Conservation (phyloP, 805 yeast genomes). For the Ogataea glucozyma region DNA sequence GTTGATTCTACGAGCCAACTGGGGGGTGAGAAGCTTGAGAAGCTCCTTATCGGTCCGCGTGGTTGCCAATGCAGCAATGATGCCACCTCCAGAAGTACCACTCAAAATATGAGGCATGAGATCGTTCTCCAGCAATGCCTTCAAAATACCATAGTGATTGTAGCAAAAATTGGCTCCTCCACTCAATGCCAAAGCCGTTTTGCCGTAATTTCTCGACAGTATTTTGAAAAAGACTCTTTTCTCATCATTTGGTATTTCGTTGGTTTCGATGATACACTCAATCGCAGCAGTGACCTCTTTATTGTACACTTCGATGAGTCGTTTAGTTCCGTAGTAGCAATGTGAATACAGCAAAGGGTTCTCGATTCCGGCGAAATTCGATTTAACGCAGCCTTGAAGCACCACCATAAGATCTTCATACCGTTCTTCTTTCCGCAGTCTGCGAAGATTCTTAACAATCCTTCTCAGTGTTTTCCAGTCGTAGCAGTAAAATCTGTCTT, state of each 20-base stretch:
- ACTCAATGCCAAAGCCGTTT: conserved; percentile 67
- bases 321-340: conserved; percentile 73
- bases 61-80: conserved; percentile 71
- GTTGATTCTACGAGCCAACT: conserved; percentile 60
- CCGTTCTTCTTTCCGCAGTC: conserved; percentile 33
- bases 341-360: conserved; percentile 71
- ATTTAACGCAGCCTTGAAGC: conserved; percentile 65
- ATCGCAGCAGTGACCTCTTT: conserved; percentile 51
- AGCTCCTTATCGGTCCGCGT: conserved; percentile 72
- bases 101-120: conserved; percentile 66
- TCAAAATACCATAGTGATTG: conserved; percentile 74
- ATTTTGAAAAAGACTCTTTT: conserved; percentile 57
- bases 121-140: conserved; percentile 68
- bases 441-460: conserved; percentile 44
- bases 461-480: conserved; percentile 61
- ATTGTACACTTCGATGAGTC: conserved; percentile 55
- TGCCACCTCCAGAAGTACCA: conserved; percentile 83
- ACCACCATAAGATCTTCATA: conserved; percentile 52
- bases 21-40: conserved; percentile 53
- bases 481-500: conserved; percentile 63
- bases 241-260: conserved; percentile 37
- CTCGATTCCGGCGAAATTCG: conserved; percentile 79
- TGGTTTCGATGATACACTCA: conserved; percentile 42
- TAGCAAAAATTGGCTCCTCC: conserved; percentile 84
- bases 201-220: conserved; percentile 65